Conservation (phyloP, 2,329 filamentous ascomycete genomes). For the Pyrenophora seminiperda region DNA sequence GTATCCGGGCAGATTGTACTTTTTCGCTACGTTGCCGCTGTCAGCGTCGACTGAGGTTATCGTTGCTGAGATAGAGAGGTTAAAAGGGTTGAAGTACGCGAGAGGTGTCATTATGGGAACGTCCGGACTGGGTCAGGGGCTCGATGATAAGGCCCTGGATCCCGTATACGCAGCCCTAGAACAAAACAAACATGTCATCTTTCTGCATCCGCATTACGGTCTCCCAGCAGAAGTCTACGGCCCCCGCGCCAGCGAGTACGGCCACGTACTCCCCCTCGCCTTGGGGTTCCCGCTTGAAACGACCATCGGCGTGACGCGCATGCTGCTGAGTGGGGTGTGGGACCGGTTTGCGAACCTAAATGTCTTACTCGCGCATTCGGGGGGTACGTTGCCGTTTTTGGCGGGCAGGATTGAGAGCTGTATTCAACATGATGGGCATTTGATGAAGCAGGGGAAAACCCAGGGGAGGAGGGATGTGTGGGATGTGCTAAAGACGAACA, state of each 20-base stretch:
- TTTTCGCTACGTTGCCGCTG: conserved; percentile 81
- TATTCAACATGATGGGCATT: conserved; percentile 78
- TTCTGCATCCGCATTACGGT: conserved; percentile 92
- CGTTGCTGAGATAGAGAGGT: conserved; percentile 66
- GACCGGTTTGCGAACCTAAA: conserved; percentile 71
- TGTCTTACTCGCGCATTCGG: conserved; percentile 84
- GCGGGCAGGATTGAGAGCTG: conserved; percentile 89
- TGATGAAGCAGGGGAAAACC: conserved; percentile 67
- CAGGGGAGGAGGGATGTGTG: conserved; percentile 63
- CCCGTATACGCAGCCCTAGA: conserved; percentile 74
- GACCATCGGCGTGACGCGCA: conserved; percentile 84
- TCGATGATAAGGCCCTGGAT: conserved; percentile 77
- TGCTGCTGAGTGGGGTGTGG: conserved; percentile 87
- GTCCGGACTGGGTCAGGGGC: conserved; percentile 74
- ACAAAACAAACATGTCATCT: conserved; percentile 68
- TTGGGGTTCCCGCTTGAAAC: conserved; percentile 92
- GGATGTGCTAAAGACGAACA: conserved; percentile 72
- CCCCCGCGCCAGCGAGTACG: conserved; percentile 72
- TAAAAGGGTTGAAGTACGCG: conserved; percentile 68
- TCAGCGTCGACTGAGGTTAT: conserved; percentile 67
- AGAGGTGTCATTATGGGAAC: conserved; percentile 90
- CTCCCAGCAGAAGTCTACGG: conserved; percentile 82
- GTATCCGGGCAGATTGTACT: conserved; percentile 73
- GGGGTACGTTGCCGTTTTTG: conserved; percentile 85
- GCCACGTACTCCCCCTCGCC: conserved; percentile 83